Percentiles rank a stretch among this genome's conserved stretches.
phyloP scores from a whole-genome alignment of 768 basidiomycete genomes.

The Suillus subluteus region DNA sequence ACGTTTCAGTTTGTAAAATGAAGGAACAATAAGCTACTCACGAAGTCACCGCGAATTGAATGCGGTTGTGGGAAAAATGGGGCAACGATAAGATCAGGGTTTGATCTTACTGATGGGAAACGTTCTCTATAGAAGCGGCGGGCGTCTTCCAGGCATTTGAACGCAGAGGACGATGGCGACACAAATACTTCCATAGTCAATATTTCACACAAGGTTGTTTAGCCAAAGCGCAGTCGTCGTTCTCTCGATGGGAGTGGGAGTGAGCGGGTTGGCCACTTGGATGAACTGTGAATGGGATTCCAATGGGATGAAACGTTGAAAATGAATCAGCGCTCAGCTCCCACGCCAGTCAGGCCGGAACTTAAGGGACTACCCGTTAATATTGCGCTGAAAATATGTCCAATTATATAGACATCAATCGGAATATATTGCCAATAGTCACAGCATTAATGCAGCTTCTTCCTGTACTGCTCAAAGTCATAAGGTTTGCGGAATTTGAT shows the following conservation, averaged over 20 bases:
- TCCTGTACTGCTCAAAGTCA: not conserved
- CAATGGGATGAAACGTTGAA: not conserved
- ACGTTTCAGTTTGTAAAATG: not conserved
- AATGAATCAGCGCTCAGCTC: conserved; percentile 6
- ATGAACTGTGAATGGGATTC: not conserved
- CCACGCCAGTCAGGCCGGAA: not conserved
- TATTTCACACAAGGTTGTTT: not conserved
- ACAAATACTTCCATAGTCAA: not conserved
- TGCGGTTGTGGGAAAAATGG: not conserved
- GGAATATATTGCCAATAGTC: not conserved
- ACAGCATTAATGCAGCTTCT: not conserved
- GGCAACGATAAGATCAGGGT: not conserved
- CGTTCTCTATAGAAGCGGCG: not conserved
- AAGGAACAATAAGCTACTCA: not conserved
- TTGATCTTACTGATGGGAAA: not conserved
- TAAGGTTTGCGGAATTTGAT: not conserved
- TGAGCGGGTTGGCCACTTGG: not conserved
- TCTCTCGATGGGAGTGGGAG: not conserved
- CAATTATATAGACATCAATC: not conserved
- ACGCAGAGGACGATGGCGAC: not conserved
- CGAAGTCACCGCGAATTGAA: not conserved
- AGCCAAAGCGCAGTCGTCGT: not conserved
- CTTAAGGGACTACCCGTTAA: not conserved
- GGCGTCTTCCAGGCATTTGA: not conserved
- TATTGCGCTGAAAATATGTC: not conserved